Evolutionary conservation across 1,139 yeast genomes (phyloP).

Genomic region (Hanseniaspora uvarum): DNA sequence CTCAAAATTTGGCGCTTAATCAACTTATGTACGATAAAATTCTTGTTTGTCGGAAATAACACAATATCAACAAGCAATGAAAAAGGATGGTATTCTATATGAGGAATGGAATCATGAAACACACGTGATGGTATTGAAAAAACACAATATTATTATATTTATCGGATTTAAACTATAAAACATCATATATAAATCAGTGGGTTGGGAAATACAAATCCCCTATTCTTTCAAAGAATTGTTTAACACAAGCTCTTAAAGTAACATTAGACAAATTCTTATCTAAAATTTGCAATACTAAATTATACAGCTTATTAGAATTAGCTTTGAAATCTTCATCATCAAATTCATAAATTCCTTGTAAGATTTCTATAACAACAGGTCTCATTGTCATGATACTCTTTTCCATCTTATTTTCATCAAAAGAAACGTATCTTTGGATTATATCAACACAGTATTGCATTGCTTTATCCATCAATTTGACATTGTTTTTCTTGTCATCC

Average conservation of each 20-base stretch:
- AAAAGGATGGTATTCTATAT: too few species aligned
- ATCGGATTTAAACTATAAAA: too few species aligned
- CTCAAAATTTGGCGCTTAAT: background rate
- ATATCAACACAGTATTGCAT: conserved; percentile 66
- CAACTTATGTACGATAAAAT: background rate
- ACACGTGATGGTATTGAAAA: too few species aligned
- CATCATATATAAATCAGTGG: too few species aligned
- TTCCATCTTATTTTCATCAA: conserved; percentile 68
- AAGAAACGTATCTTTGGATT: conserved; percentile 54
- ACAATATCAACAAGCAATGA: background rate
- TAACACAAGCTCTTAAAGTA: conserved; percentile 60
- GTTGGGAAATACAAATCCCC: conserved; percentile 44
- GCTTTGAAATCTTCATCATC: conserved; percentile 62
- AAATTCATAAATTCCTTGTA: conserved; percentile 70
- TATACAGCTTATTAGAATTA: conserved; percentile 40
- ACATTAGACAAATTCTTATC: conserved; percentile 8
- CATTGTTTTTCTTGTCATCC: conserved; percentile 32
- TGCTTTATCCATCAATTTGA: conserved; percentile 42
- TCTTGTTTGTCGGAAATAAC: background rate
- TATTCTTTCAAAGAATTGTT: conserved; percentile 54
- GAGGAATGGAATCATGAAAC: too few species aligned
- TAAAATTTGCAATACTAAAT: conserved; percentile 7
- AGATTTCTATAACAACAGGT: conserved; percentile 80
- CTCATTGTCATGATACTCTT: conserved; percentile 77
- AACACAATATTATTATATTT: too few species aligned